Percentiles rank a stretch among this genome's conserved stretches.
These are phyloP conservation scores for Exsudoporus floridanus DNA, from an alignment of 1,284 basidiomycete species.

Conservation along the genomic window DNA sequence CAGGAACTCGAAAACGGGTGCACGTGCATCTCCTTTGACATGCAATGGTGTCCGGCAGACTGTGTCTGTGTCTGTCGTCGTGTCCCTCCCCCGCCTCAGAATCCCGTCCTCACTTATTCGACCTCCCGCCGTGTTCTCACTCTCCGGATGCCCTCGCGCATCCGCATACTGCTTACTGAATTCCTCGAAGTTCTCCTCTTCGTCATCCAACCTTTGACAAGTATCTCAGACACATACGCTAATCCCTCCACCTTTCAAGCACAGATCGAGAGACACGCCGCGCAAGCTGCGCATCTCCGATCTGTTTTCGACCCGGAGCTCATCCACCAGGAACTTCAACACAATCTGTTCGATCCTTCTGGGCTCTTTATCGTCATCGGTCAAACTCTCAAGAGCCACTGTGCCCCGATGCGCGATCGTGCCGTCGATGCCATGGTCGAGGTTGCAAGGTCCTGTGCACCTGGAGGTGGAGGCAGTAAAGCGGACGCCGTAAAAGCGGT, in stretches of 20 bases:
- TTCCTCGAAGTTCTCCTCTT: conserved; percentile 81
- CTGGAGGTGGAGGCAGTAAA: conserved; percentile 52
- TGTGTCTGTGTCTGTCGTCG: conserved; percentile 59
- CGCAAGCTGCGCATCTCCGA: conserved; percentile 57
- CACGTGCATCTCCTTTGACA: conserved; percentile 79
- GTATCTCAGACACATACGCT: conserved; percentile 52
- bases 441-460: conserved; percentile 58
- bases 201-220: conserved; percentile 73
- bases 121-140: conserved; percentile 49
- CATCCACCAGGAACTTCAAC: conserved; percentile 79
- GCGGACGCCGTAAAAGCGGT: conserved; percentile 74
- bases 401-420: conserved; percentile 88
- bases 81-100: conserved; percentile 40
- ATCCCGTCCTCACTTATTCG: conserved; percentile 47
- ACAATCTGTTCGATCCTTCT: conserved; percentile 77
- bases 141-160: conserved; percentile 71
- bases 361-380: conserved; percentile 82
- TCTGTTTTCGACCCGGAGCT: conserved; percentile 69
- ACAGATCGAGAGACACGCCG: conserved; percentile 57
- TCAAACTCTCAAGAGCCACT: conserved; percentile 83
- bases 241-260: conserved; percentile 51
- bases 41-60: conserved; percentile 51
- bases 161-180: conserved; percentile 72
- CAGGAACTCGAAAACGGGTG: conserved; percentile 81
- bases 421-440: conserved; percentile 83